These are phyloP conservation scores for Chondrostereum purpureum DNA, from an alignment of 1,284 basidiomycete genomes.

Conservation along the genomic window DNA sequence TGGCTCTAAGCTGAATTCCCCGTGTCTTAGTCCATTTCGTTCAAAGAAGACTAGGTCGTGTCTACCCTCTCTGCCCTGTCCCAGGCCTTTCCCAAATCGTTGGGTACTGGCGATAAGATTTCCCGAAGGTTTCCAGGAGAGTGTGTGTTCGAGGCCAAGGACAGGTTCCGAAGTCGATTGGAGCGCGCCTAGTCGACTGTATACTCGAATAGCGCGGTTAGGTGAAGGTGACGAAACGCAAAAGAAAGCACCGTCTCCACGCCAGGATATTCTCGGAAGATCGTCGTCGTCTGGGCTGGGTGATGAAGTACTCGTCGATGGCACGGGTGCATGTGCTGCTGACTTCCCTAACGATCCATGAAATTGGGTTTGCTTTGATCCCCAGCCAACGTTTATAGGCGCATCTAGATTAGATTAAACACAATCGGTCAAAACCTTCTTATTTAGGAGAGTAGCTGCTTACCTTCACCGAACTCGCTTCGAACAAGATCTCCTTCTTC, in stretches of 20 bases:
- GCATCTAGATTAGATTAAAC: constrained; percentile 46
- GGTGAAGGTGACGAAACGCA: constrained; percentile 57
- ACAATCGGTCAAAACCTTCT: constrained; percentile 5
- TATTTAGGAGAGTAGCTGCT: constrained; percentile 8
- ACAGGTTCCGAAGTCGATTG: constrained; percentile 85
- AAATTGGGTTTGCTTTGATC: constrained; percentile 95
- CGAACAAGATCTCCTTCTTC: constrained; percentile 72
- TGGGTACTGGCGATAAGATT: constrained; percentile 82
- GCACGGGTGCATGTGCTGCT: constrained; percentile 57
- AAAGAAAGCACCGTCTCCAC: constrained; percentile 89
- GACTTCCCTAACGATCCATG: constrained; percentile 93
- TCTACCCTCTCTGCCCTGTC: constrained; percentile 58
- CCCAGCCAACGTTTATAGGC: constrained; percentile 96
- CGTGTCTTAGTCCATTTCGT: constrained; percentile 88
- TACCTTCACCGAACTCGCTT: constrained; percentile 82
- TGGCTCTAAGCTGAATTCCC: constrained; percentile 71
- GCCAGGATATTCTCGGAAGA: constrained; percentile 80
- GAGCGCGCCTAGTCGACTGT: constrained; percentile 72
- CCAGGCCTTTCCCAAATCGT: constrained; percentile 64
- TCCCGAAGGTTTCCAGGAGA: constrained; percentile 89
- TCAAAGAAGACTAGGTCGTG: constrained; percentile 96
- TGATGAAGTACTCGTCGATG: constrained; percentile 30
- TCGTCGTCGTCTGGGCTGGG: constrained; percentile 69
- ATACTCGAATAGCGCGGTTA: constrained; percentile 68
- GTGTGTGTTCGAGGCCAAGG: constrained; percentile 72